These are phyloP conservation scores for Mercurialis annua DNA, from an alignment of 345 rosid genomes.

Conservation along the genomic window DNA sequence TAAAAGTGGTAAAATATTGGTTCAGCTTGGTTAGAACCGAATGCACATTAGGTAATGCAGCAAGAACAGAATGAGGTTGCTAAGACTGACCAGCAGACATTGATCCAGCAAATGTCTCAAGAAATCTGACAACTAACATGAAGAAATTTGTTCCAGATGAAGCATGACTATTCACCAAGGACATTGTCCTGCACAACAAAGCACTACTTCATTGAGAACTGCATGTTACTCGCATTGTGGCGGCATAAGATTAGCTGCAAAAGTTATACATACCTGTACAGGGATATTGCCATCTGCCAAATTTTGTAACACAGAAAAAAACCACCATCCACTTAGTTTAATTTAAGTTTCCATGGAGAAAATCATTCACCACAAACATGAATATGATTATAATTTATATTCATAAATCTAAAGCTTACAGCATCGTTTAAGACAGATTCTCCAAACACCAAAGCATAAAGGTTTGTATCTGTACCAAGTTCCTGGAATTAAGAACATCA, in stretches of 20 bases:
- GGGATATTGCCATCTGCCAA: slow-evolving; percentile 88
- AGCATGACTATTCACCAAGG: slow-evolving; percentile 69
- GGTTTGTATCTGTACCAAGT: slow-evolving; percentile 90
- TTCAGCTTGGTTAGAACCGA: too few species aligned
- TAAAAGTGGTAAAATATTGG: too few species aligned
- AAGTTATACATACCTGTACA: slow-evolving; percentile 68
- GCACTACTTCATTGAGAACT: slow-evolving; percentile 21
- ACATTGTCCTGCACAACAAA: slow-evolving; percentile 81
- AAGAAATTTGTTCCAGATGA: slow-evolving; percentile 68
- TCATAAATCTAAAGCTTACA: slow-evolving; percentile 46
- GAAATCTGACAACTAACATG: slow-evolving; percentile 85
- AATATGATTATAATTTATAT: slow-evolving; percentile 6
- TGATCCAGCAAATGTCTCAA: slow-evolving; percentile 95
- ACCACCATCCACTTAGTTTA: background rate
- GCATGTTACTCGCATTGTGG: slow-evolving; percentile 6
- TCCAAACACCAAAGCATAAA: slow-evolving; percentile 96
- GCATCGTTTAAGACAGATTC: slow-evolving; percentile 99
- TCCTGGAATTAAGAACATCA: slow-evolving; percentile 51
- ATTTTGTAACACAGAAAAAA: background rate
- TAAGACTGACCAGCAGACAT: slow-evolving; percentile 80
- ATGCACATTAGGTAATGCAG: background rate
- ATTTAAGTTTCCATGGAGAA: background rate
- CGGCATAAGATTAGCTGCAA: slow-evolving; percentile 8
- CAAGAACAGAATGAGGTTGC: slow-evolving; percentile 17
- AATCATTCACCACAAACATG: slow-evolving; percentile 14